Evolutionary conservation across 208 protist species (phyloP).

Genomic region (Lotmaria passim): DNA sequence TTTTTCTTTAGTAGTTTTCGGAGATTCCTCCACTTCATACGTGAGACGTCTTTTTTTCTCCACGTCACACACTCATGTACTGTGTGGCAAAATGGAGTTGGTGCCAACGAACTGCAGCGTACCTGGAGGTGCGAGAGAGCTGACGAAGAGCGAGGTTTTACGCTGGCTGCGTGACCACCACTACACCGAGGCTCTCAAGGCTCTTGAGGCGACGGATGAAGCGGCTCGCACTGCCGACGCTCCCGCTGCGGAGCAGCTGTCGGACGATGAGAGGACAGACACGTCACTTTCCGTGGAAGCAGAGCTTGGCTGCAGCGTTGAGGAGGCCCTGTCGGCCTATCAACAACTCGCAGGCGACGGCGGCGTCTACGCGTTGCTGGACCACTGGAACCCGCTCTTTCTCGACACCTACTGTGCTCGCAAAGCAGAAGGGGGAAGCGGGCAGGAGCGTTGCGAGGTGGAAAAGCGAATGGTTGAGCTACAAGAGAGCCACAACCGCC

Average conservation of each 20-base stretch:
- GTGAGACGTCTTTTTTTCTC: neutral
- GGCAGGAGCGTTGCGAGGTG: neutral
- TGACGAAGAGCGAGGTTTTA: slow-evolving; percentile 16
- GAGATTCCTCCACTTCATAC: neutral
- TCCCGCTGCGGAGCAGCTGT: neutral
- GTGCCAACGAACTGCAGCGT: too few species aligned
- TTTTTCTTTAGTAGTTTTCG: neutral
- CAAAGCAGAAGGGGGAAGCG: neutral
- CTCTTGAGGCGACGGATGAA: neutral
- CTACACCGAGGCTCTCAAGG: neutral
- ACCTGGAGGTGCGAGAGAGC: neutral
- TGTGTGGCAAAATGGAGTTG: neutral
- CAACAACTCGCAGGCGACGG: slow-evolving; percentile 7
- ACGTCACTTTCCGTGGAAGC: neutral
- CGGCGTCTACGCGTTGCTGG: slow-evolving; percentile 20
- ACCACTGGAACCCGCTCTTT: slow-evolving; percentile 21
- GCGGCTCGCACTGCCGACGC: neutral
- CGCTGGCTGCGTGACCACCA: slow-evolving; percentile 16
- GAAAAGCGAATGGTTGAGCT: slow-evolving; percentile 11
- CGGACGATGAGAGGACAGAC: neutral
- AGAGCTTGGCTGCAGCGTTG: slow-evolving; percentile 16
- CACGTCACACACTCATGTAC: neutral
- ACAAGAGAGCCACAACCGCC: slow-evolving; percentile 15
- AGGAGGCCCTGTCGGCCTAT: slow-evolving; percentile 28
- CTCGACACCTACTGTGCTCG: neutral